Percentiles rank a stretch among this genome's conserved stretches.
Evolutionary conservation across 2,329 filamentous ascomycete species (phyloP).

Genomic region (Colletotrichum gloeosporioides): DNA sequence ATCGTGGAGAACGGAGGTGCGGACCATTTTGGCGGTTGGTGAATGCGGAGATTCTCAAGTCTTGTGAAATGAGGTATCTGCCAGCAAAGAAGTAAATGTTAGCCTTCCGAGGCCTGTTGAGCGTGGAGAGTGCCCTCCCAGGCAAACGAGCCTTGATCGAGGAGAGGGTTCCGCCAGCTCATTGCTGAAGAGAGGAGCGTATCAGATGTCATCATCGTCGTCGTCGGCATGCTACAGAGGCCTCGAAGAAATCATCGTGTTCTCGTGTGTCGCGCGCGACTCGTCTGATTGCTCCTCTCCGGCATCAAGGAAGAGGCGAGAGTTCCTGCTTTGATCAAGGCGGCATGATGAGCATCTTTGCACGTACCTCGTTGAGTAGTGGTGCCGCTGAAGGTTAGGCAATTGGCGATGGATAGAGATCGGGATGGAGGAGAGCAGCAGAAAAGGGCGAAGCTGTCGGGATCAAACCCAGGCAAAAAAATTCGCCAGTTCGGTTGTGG

Average conservation of each 20-base stretch:
- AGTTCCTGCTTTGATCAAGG: slow-evolving; percentile 36
- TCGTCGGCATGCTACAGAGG: slow-evolving; percentile 27
- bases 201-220: slow-evolving; percentile 44
- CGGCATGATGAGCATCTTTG: slow-evolving; percentile 25
- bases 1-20: slow-evolving; percentile 99
- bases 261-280: slow-evolving; percentile 23
- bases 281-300: slow-evolving; percentile 66
- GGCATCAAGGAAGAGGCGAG: slow-evolving; percentile 57
- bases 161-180: slow-evolving; percentile 75
- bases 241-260: neutral
- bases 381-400: slow-evolving; percentile 30
- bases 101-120: slow-evolving; percentile 66
- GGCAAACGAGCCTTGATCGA: slow-evolving; percentile 33
- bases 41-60: slow-evolving; percentile 78
- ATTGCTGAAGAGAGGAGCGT: slow-evolving; percentile 67
- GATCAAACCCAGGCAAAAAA: slow-evolving; percentile 21
- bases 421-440: slow-evolving; percentile 11
- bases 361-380: slow-evolving; percentile 50
- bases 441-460: slow-evolving; percentile 9
- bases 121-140: slow-evolving; percentile 74
- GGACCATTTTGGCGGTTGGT: slow-evolving; percentile 88
- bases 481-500: slow-evolving; percentile 37
- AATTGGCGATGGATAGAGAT: slow-evolving; percentile 28
- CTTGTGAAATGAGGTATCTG: slow-evolving; percentile 72
- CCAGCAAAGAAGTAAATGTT: slow-evolving; percentile 49